Percentiles rank a stretch among this genome's conserved stretches.
phyloP scores from a whole-genome alignment of 2,329 filamentous ascomycete genomes.

The Hysterium pulicare region DNA sequence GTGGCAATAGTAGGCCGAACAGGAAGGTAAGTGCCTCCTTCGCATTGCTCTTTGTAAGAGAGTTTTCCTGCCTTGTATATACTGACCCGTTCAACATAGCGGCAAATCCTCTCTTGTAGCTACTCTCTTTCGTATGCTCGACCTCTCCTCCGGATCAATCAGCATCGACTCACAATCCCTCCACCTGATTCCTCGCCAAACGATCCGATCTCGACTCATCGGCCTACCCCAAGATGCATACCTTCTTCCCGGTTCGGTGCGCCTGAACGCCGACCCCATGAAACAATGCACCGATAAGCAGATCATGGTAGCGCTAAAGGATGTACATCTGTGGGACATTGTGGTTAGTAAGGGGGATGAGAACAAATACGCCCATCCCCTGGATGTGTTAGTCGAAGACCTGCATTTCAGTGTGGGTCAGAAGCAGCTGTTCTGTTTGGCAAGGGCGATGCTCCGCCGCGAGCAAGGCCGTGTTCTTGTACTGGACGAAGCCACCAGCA shows the following conservation, averaged over 20 bases:
- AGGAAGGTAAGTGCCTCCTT: conserved; percentile 38
- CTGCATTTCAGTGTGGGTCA: conserved; percentile 49
- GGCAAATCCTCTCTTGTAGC: conserved; percentile 52
- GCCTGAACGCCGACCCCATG: conserved; percentile 49
- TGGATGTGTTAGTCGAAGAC: conserved; percentile 30
- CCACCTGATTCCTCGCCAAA: conserved; percentile 40
- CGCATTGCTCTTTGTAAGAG: no score
- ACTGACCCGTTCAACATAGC: conserved; percentile 35
- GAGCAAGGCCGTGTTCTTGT: conserved; percentile 25
- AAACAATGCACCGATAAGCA: conserved; percentile 35
- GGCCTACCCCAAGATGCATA: conserved; percentile 53
- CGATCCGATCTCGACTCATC: conserved; percentile 46
- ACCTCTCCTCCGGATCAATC: conserved; percentile 43
- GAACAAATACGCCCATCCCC: conserved; percentile 28
- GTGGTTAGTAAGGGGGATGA: conserved; percentile 33
- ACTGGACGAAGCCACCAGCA: conserved; percentile 34
- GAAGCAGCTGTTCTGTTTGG: conserved; percentile 62
- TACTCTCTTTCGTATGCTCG: conserved; percentile 49
- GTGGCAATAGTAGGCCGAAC: conserved; percentile 54
- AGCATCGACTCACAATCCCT: conserved; percentile 49
- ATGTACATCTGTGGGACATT: conserved; percentile 44
- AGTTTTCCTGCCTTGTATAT: conserved; percentile 5
- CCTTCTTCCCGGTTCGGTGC: conserved; percentile 47
- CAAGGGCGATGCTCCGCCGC: conserved; percentile 52
- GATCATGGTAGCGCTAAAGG: conserved; percentile 43